These are phyloP conservation scores for Selaginella tamariscina DNA, from an alignment of 75 land plant species.

Conservation along the genomic window DNA sequence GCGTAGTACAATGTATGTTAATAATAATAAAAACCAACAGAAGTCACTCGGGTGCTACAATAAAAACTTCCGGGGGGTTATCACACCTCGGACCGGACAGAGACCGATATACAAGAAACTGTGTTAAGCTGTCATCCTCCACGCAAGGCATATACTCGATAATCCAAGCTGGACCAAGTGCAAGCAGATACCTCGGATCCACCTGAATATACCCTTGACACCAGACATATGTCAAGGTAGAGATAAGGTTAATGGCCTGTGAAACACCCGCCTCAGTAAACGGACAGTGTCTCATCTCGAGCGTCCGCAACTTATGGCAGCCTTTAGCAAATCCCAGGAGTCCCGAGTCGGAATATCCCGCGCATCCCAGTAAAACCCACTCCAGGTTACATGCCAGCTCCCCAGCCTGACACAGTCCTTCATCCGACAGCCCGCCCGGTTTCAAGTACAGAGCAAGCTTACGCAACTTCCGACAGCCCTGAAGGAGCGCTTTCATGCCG, in stretches of 20 bases:
- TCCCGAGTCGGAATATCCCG: conserved; percentile 75
- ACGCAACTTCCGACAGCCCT: conserved; percentile 52
- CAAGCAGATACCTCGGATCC: conserved; percentile 34
- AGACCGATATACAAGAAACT: conserved; percentile 25
- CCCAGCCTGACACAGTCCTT: conserved; percentile 71
- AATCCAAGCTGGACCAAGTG: conserved; percentile 53
- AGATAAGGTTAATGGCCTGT: conserved; percentile 31
- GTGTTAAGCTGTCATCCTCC: conserved; percentile 12
- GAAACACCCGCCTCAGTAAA: conserved; percentile 78
- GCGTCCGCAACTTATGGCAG: conserved; percentile 58
- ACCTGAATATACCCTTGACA: conserved; percentile 27
- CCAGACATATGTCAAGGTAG: conserved; percentile 78
- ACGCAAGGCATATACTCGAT: conserved; percentile 45
- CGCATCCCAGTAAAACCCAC: conserved; percentile 73
- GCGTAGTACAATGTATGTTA: too few relatives aligned
- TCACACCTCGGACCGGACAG: conserved; percentile 25
- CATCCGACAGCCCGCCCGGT: conserved; percentile 57
- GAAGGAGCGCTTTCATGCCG: conserved; percentile 60
- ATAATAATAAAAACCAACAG: too few relatives aligned
- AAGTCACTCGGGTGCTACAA: too few relatives aligned
- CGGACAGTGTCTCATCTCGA: conserved; percentile 75
- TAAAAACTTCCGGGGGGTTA: conserved; percentile 24
- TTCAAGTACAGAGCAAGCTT: conserved; percentile 59
- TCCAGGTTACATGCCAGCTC: conserved; percentile 59
- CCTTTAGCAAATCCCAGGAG: conserved; percentile 48